Conservation (phyloP, 1,284 basidiomycete species). For the Moesziomyces parantarcticus region DNA sequence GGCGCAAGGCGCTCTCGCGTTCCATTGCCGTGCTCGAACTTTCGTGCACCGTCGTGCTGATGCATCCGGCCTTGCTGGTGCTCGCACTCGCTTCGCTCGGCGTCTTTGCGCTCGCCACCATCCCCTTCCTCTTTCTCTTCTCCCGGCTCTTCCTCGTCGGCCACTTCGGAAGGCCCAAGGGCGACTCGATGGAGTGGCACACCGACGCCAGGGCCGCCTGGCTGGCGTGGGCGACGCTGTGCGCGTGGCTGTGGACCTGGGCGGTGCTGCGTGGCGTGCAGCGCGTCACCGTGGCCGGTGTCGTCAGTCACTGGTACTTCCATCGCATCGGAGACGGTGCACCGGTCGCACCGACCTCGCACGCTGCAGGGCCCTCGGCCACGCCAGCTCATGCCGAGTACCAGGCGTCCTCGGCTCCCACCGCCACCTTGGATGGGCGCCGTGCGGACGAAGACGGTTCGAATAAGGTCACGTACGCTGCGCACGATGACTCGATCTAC, state of each 20-base stretch:
- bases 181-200: constrained; percentile 74
- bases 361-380: constrained; percentile 9
- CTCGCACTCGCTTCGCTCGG: constrained; percentile 83
- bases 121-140: constrained; percentile 85
- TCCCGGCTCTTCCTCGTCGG: constrained; percentile 74
- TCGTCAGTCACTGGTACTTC: constrained; percentile 93
- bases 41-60: constrained; percentile 79
- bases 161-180: constrained; percentile 52
- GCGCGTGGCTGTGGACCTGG: constrained; percentile 90
- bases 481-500: constrained; percentile 43
- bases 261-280: constrained; percentile 83
- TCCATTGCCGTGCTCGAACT: constrained; percentile 83
- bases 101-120: constrained; percentile 76
- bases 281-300: constrained; percentile 80
- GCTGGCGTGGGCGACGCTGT: constrained; percentile 77
- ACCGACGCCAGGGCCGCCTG: constrained; percentile 82
- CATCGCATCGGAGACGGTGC: constrained; percentile 66
- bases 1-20: constrained; percentile 73
- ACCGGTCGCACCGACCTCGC: constrained; percentile 4
- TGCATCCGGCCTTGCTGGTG: constrained; percentile 82
- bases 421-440: constrained; percentile 30
- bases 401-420: not conserved
- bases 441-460: constrained; percentile 36
- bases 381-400: not conserved
- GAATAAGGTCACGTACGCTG: constrained; percentile 15